Conservation (phyloP, 345 rosid species). For the Gossypium herbaceum region DNA sequence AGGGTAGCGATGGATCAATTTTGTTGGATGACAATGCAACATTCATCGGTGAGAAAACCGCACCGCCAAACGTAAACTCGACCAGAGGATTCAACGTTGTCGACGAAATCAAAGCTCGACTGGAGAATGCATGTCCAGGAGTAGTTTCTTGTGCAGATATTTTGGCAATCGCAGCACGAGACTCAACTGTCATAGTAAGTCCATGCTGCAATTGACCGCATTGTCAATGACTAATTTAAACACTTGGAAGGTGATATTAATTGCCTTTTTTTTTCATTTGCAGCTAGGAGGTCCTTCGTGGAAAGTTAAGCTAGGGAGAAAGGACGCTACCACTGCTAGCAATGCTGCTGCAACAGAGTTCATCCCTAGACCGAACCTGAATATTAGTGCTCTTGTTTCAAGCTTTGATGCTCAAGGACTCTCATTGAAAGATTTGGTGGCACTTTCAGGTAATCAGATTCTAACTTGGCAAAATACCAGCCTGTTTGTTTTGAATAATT, state of each 20-base stretch:
- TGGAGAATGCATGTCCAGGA: slow-evolving; percentile 45
- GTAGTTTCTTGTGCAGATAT: slow-evolving; percentile 55
- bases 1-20: slow-evolving; percentile 65
- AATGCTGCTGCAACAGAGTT: slow-evolving; percentile 25
- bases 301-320: slow-evolving; percentile 43
- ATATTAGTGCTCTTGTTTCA: slow-evolving; percentile 26
- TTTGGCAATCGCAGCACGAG: slow-evolving; percentile 44
- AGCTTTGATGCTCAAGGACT: slow-evolving; percentile 35
- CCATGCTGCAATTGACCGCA: neutral
- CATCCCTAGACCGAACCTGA: slow-evolving; percentile 31
- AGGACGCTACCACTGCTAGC: slow-evolving; percentile 42
- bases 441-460: slow-evolving; percentile 36
- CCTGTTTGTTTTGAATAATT: too few species aligned
- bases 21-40: slow-evolving; percentile 42
- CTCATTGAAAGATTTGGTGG: slow-evolving; percentile 31
- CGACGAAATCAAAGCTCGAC: slow-evolving; percentile 37
- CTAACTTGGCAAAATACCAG: neutral
- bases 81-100: slow-evolving; percentile 39
- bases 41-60: slow-evolving; percentile 49
- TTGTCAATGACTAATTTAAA: too few species aligned
- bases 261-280: neutral
- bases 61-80: slow-evolving; percentile 38
- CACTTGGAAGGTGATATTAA: too few species aligned
- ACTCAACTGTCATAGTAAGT: slow-evolving; percentile 39
- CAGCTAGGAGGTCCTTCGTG: slow-evolving; percentile 48